Evolutionary conservation across 257 asterid species (phyloP), one percentile per base, ranked within the genome.

Genomic region (Paraleonurus japonicus): DNA sequence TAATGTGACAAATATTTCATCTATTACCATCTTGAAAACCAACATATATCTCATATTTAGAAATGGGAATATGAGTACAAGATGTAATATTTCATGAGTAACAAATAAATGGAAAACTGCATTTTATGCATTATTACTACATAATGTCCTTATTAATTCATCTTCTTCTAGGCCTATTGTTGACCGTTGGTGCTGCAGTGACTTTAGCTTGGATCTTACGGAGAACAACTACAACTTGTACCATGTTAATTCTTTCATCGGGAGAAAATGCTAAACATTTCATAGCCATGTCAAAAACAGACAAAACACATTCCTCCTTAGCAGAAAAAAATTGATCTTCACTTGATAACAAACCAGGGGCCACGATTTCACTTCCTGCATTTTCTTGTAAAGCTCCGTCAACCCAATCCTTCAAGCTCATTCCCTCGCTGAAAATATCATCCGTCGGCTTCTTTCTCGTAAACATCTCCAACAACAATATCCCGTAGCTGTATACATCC

Each of bases 211-310:
- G 16, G 24, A n/a, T 16, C 72, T 74, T 81, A 4, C 61, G 57
- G 24, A 57, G 17, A 2, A 19, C 7, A 65, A 75, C 43, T 17
- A 61, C 70, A 8, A 20, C 54, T 23, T 77, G 70, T n/a, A 16
- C 39, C 69, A 71, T 70, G 76, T 45, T 65, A 1, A 73, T 77
- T 43, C 85, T 77, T 33, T 81, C 69, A 1, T 69, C 67, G 0
- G 78, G 82, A 4, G 69, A 70, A 48, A 39, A 9, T 0, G 50
- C 68, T 19, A 75, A 19, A 30, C 85, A 74, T 69, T 73, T 69
- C 9, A 32, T 32, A 32, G 33, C 33, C 33, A 28, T 43, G 24
- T 5, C 66, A 24, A 81, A 61, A 54, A 81, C 24, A 70, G 81
- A 74, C 7, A 71, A 53, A 9, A 78, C 71, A 8, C 81, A 77